Evolutionary conservation across 805 yeast species (phyloP).

Genomic region (Martiniozyma abietophila): DNA sequence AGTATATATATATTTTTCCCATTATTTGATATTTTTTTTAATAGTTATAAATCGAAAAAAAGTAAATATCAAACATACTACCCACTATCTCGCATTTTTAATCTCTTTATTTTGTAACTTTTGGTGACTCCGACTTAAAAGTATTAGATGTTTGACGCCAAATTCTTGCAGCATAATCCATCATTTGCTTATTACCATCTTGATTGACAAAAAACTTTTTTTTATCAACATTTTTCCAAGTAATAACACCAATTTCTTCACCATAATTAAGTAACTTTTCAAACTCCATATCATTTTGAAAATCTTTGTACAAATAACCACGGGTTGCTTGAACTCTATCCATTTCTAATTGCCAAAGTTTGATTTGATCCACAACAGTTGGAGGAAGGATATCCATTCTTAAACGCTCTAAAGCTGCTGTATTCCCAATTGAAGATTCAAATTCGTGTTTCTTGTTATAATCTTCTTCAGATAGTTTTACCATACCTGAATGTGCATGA

Average conservation of each 20-base stretch:
- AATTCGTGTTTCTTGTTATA: slow-evolving; percentile 60
- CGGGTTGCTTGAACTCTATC: slow-evolving; percentile 83
- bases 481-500: slow-evolving; percentile 93
- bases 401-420: slow-evolving; percentile 34
- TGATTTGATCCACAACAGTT: slow-evolving; percentile 93
- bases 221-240: slow-evolving; percentile 73
- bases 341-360: slow-evolving; percentile 91
- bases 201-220: slow-evolving; percentile 76
- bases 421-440: slow-evolving; percentile 36
- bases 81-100: not conserved
- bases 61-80: too few relatives aligned
- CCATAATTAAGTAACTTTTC: slow-evolving; percentile 68
- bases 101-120: not conserved
- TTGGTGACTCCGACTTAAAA: slow-evolving; percentile 9
- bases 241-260: slow-evolving; percentile 78
- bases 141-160: slow-evolving; percentile 19
- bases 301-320: slow-evolving; percentile 85
- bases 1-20: not conserved
- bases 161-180: slow-evolving; percentile 79
- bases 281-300: slow-evolving; percentile 68
- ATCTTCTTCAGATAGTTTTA: slow-evolving; percentile 59
- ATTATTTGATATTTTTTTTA: slow-evolving; percentile 1
- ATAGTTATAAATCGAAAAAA: not conserved
- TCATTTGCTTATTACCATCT: slow-evolving; percentile 82
- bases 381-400: slow-evolving; percentile 71